Evolutionary conservation across 345 rosid species (phyloP), one percentile per base, ranked within the genome.

Genomic region (Corchorus olitorius): DNA sequence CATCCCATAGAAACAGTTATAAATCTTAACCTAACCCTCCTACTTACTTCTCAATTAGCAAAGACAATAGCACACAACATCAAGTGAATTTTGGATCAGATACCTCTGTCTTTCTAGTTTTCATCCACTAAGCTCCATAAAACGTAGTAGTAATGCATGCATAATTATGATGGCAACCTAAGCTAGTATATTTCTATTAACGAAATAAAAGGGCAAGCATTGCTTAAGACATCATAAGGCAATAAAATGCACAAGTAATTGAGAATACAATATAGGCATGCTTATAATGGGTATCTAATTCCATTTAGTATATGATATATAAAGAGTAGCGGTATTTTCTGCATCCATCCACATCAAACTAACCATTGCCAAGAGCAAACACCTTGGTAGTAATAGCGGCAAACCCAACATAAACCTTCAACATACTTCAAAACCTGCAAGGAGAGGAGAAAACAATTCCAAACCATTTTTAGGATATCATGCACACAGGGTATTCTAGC

Each of bases 361-460:
- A 62, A 97, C 98, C 99, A 97, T 86, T 81, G 92, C 99, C 99
- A 97, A 74, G 99, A 94, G 83, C 89, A 81, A 75, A 97, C 99
- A 77, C 96, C 98, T 83, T 94, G 92, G 86, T 89, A 94, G 85
- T 97, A 97, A 85, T 97, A 94, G 81, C 84, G 97, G 82, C 98
- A 94, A 35, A 97, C 97, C 99, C 99, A 94, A 77, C 98, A 97
- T 79, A 97, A 79, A 71, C 98, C 98, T 90, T 97, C 98, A 41
- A 94, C 92, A 68, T 97, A 97, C 74, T 88, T 97, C 87, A 85
- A 78, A 70, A 92, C 98, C 99, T 97, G 88, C 84, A 83, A 81
- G 75, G 58, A 77, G 69, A 73, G 65, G 73, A 59, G 49, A 55
- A 37, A 59, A 73, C 10, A 5, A 34, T 75, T 75, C 35, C 46